Evolutionary conservation across 176 grass and related monocot species (phyloP).

Genomic region (Poa pratensis): DNA sequence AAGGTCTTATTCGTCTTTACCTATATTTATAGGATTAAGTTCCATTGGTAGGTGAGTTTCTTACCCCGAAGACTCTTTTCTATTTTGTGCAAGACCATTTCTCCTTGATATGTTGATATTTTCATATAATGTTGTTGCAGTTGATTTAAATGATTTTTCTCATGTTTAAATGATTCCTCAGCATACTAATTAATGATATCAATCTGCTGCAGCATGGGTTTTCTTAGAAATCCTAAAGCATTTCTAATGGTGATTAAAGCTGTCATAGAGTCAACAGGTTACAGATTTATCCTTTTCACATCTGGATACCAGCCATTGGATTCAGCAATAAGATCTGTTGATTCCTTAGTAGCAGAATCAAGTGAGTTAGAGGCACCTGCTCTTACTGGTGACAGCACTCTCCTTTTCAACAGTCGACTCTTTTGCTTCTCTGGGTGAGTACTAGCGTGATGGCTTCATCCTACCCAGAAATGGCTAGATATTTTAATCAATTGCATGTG

Average conservation of each 20-base stretch:
- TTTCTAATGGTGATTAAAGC: constrained; percentile 74
- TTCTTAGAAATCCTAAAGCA: constrained; percentile 83
- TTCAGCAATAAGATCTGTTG: constrained; percentile 61
- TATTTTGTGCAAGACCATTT: not conserved
- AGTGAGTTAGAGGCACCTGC: not conserved
- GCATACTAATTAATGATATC: constrained; percentile 15
- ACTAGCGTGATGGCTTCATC: constrained; percentile 20
- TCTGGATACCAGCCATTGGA: constrained; percentile 83
- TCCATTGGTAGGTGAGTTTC: constrained; percentile 85
- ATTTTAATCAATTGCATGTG: not conserved
- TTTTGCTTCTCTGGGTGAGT: constrained; percentile 91
- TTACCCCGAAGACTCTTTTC: constrained; percentile 21
- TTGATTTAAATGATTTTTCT: not conserved
- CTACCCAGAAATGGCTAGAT: constrained; percentile 14
- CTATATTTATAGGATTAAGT: constrained; percentile 91
- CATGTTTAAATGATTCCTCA: constrained; percentile 17
- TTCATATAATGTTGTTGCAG: not conserved
- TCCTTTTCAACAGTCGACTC: constrained; percentile 66
- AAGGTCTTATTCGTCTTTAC: constrained; percentile 53
- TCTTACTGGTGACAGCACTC: constrained; percentile 41
- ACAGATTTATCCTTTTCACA: constrained; percentile 77
- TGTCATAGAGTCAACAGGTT: constrained; percentile 61
- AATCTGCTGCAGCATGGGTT: constrained; percentile 86
- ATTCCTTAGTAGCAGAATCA: constrained; percentile 46
- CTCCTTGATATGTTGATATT: not conserved